phyloP scores from a whole-genome alignment of 1,284 basidiomycete species.

The Cryptococcus maquisensis region DNA sequence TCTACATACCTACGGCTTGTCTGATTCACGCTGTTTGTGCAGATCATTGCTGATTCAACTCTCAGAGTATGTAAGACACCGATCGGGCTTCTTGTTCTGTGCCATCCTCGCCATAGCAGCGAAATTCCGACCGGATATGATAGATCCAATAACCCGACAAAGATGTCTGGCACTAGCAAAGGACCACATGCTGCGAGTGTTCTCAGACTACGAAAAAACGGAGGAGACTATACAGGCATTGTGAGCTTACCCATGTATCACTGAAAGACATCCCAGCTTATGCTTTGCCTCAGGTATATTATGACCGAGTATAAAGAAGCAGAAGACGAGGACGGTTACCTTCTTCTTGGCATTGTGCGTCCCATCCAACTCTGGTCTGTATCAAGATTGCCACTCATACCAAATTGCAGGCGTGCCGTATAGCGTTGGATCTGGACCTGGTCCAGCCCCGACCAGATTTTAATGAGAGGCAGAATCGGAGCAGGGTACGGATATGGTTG shows the following conservation, averaged over 20 bases:
- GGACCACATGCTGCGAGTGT: constrained; percentile 8
- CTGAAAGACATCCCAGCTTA: no score
- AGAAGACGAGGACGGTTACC: constrained; percentile 10
- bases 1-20: constrained; percentile 7
- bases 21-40: background rate
- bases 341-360: constrained; percentile 9
- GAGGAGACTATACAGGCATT: constrained; percentile 12
- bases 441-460: no score
- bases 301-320: constrained; percentile 12
- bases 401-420: no score
- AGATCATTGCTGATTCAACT: background rate
- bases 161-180: constrained; percentile 9
- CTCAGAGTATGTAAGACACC: constrained; percentile 4
- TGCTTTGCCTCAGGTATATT: background rate
- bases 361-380: no score
- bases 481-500: constrained; percentile 8
- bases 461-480: constrained; percentile 2
- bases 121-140: constrained; percentile 2
- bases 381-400: no score
- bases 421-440: no score
- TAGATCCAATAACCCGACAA: background rate
- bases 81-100: constrained; percentile 9
- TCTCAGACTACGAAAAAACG: constrained; percentile 7
- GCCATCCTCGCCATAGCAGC: constrained; percentile 8
- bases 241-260: constrained; percentile 1